A percentile compares a stretch with the other conserved stretches of the same genome.
phyloP scores from a whole-genome alignment of 192 early-diverging fungal genomes.

The Cladochytrium replicatum region DNA sequence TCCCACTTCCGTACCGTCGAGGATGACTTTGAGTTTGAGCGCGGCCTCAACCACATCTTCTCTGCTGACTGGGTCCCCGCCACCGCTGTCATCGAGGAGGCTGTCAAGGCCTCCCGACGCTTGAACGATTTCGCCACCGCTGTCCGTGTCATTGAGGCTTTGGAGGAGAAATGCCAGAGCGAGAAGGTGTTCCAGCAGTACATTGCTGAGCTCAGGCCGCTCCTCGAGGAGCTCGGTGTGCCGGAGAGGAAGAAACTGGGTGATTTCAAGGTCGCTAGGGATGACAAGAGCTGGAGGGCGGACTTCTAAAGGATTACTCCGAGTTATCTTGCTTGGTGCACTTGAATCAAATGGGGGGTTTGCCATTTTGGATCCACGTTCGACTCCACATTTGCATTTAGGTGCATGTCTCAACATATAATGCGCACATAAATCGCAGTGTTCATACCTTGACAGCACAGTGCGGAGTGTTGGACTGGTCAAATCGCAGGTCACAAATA shows the following conservation, averaged over 20 bases:
- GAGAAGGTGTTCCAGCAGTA: slow-evolving; percentile 83
- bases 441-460: no score
- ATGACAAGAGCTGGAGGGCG: slow-evolving; percentile 34
- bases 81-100: slow-evolving; percentile 78
- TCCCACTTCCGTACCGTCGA: slow-evolving; percentile 40
- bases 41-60: slow-evolving; percentile 96
- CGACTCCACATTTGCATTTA: no score
- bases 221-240: slow-evolving; percentile 80
- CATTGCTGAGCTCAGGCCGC: slow-evolving; percentile 74
- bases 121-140: slow-evolving; percentile 91
- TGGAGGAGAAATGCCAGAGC: slow-evolving; percentile 83
- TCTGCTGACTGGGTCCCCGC: slow-evolving; percentile 90
- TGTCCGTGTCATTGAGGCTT: slow-evolving; percentile 86
- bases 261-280: slow-evolving; percentile 27
- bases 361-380: no score
- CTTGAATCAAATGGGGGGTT: no score
- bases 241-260: slow-evolving; percentile 83
- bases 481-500: no score
- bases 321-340: no score
- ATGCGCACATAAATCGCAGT: no score
- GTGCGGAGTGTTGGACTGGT: no score
- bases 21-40: slow-evolving; percentile 95
- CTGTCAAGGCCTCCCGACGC: slow-evolving; percentile 80
- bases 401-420: no score
- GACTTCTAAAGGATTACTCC: no score